Evolutionary conservation across 1,284 basidiomycete species (phyloP), one percentile per base, ranked within the genome.

Genomic region (Ustilago hordei): DNA sequence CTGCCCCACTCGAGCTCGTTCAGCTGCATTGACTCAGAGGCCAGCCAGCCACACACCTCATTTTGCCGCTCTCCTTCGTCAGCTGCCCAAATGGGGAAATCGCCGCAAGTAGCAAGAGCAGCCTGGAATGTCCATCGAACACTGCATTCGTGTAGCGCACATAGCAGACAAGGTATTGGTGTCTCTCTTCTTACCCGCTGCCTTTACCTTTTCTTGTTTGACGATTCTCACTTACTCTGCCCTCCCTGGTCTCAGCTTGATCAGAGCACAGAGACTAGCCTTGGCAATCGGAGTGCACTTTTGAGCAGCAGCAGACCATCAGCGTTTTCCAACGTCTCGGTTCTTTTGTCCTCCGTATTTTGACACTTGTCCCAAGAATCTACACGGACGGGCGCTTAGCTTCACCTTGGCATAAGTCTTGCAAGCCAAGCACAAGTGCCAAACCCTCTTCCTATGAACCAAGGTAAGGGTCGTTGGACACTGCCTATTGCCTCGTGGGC

Each of bases 11-110:
- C 8, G 28, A 19, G 23, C 43, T 8, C n/a, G 43, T 45, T 11
- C n/a, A 45, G 43, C 17, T 19, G 17, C 19, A 7, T 6, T 17
- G n/a, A 41, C 13, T 41, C 39, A 15, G n/a, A 45, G n/a, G 5
- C 13, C 48, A 50, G 13, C 3, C 7, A 32, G 60, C 60, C 60
- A 55, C 60, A 36, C 41, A 55, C 60, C 39, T 55, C 60, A 62
- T 36, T 17, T 15, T 45, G 23, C 39, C 41, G n/a, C 15, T 4
- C 55, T 12, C 8, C 12, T 57, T 45, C 13, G 55, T 45, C 55
- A 57, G 36, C 35, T 55, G n/a, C 53, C 35, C n/a, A 17, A 23
- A n/a, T 8, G 28, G 4, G 23, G 12, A 43, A 57, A 43, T 57
- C 55, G 55, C 55, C 39, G 39, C 41, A 57, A 47, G 12, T 45